Evolutionary conservation across 495 filamentous ascomycete species (phyloP).

Genomic region (Margaritispora aquatica): DNA sequence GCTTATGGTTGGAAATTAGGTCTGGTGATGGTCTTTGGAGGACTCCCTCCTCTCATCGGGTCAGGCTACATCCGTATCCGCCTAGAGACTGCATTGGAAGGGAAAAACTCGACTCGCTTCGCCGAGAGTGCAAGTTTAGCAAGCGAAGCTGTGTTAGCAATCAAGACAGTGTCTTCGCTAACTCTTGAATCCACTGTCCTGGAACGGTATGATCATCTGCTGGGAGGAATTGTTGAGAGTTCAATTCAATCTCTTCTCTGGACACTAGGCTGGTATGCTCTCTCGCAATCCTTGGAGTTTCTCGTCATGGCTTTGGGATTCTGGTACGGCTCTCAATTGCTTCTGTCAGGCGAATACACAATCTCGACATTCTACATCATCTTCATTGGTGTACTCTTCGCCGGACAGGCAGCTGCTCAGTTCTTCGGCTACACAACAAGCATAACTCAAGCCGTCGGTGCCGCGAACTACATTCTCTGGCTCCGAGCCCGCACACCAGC

Average conservation of each 20-base stretch:
- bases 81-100: slow-evolving; percentile 43
- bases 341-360: slow-evolving; percentile 48
- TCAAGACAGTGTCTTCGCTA: slow-evolving; percentile 49
- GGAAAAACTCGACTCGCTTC: slow-evolving; percentile 42
- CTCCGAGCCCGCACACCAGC: not conserved
- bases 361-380: slow-evolving; percentile 61
- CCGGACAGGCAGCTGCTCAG: not conserved
- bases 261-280: slow-evolving; percentile 46
- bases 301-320: slow-evolving; percentile 59
- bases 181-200: slow-evolving; percentile 40
- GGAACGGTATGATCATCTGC: slow-evolving; percentile 33
- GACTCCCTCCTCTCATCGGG: slow-evolving; percentile 39
- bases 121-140: slow-evolving; percentile 45
- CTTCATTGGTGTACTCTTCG: slow-evolving; percentile 27
- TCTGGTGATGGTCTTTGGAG: slow-evolving; percentile 42
- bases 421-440: not conserved
- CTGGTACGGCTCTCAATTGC: slow-evolving; percentile 56
- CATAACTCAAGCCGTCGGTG: not conserved
- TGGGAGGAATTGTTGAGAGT: slow-evolving; percentile 36
- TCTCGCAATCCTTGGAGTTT: slow-evolving; percentile 45
- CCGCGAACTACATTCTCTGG: not conserved
- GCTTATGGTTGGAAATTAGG: slow-evolving; percentile 58
- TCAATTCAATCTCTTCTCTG: slow-evolving; percentile 23
- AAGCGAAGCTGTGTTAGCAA: slow-evolving; percentile 46
- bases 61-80: slow-evolving; percentile 45